Percentiles rank a stretch among this genome's conserved stretches.
These are phyloP conservation scores for Starmerella scarabaei DNA, from an alignment of 805 yeast species.

Conservation along the genomic window DNA sequence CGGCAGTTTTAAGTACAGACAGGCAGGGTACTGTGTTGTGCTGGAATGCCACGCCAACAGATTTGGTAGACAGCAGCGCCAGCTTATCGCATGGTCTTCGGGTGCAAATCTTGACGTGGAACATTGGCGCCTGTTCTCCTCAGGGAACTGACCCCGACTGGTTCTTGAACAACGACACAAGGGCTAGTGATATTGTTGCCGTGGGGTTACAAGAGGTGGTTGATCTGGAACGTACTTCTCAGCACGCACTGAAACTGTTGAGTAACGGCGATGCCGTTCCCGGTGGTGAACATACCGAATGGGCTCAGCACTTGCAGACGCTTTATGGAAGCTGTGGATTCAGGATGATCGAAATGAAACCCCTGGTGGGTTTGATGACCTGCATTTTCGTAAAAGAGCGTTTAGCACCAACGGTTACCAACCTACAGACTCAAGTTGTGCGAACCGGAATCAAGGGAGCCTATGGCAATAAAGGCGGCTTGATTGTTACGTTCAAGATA, in stretches of 20 bases:
- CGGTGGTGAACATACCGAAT: slow-evolving; percentile 23
- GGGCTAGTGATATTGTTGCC: slow-evolving; percentile 51
- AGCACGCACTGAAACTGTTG: slow-evolving; percentile 43
- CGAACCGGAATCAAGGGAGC: slow-evolving; percentile 93
- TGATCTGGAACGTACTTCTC: slow-evolving; percentile 73
- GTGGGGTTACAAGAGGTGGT: slow-evolving; percentile 85
- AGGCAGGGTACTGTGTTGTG: slow-evolving; percentile 10
- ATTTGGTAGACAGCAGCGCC: slow-evolving; percentile 20
- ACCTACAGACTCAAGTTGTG: slow-evolving; percentile 58
- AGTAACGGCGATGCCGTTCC: slow-evolving; percentile 35
- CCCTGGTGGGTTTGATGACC: slow-evolving; percentile 71
- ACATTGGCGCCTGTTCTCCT: slow-evolving; percentile 31
- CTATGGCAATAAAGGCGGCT: slow-evolving; percentile 63
- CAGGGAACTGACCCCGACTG: slow-evolving; percentile 22
- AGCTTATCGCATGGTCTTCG: slow-evolving; percentile 10
- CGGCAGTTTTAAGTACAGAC: slow-evolving; percentile 9
- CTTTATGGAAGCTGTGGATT: slow-evolving; percentile 29
- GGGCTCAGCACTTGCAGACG: slow-evolving; percentile 26
- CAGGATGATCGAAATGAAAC: slow-evolving; percentile 56
- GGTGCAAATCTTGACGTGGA: slow-evolving; percentile 31
- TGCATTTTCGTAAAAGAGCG: slow-evolving; percentile 52
- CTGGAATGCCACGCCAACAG: slow-evolving; percentile 22
- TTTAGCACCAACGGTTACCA: slow-evolving; percentile 40
- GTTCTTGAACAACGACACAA: slow-evolving; percentile 4
- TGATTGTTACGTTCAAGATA: slow-evolving; percentile 52